A percentile compares a stretch with the other conserved stretches of the same genome.
Conservation (phyloP, 371 early-diverging fungal genomes). For the Mortierella sp. region DNA sequence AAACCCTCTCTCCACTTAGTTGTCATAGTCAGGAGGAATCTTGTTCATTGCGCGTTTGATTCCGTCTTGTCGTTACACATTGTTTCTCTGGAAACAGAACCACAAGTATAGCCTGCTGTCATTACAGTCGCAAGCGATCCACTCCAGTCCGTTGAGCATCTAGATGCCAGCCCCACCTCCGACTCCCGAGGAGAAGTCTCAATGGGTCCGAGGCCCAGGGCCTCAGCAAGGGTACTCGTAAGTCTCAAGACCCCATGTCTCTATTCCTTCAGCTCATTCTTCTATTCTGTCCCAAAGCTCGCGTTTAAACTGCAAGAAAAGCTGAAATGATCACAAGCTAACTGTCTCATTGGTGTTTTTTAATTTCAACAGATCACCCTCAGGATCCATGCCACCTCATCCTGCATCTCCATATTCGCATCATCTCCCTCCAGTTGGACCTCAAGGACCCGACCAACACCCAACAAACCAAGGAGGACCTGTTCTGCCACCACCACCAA, state of each 20-base stretch:
- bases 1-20: neutral
- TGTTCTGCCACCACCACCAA: conserved; percentile 51
- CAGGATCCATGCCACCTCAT: conserved; percentile 56
- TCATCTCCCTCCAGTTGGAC: conserved; percentile 56
- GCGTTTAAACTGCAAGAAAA: neutral
- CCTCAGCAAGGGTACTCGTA: conserved; percentile 56
- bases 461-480: conserved; percentile 49
- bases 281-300: neutral
- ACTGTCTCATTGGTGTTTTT: neutral
- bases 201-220: conserved; percentile 52
- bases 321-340: conserved; percentile 4
- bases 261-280: neutral
- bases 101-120: neutral
- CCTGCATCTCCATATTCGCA: conserved; percentile 49
- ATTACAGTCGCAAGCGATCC: neutral
- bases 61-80: neutral
- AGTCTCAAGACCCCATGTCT: conserved; percentile 6
- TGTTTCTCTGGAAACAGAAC: neutral
- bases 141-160: conserved; percentile 15
- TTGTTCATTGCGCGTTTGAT: conserved; percentile 11
- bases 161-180: conserved; percentile 55
- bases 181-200: conserved; percentile 53
- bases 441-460: conserved; percentile 52
- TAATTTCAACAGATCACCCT: conserved; percentile 40
- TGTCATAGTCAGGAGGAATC: neutral